Base-by-base conservation (phyloP, 73 alveolate genomes). In the Stentor coeruleus region DNA sequence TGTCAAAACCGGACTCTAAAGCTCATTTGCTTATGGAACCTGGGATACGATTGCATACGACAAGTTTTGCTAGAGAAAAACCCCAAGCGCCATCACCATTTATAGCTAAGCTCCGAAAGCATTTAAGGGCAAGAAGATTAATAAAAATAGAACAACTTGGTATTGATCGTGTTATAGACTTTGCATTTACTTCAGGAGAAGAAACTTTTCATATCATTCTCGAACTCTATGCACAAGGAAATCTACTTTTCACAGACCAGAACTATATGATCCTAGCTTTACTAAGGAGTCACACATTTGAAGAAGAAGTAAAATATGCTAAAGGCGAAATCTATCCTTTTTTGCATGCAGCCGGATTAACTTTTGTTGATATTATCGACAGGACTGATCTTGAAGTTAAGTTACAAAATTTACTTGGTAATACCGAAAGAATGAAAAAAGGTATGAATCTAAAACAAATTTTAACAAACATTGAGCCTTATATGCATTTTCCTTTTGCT, bases 191-290 rank as follows among this genome's bases (percentile, higher is more conserved):
- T 31, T 74, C 90, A 60, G 98, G 93, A 59, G 98, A 94, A 66
- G 85, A 81, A 59, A 88, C 93, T 20, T 79, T 76, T 74, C 96
- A 94, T 82, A 38, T 94, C 3, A 74, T 94, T 28, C 85, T 94
- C 11, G 98, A 94, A 85, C 84, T 94, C 38, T 94, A 94, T 76
- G 94, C 96, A 15, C 28, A 77, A 76, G 98, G 98, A 59, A 94
- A 94, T 74, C 82, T 94, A 30, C 87, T 94, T 42, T 84, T 94
- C 39, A 91, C 97, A 26, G 98, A 94, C 76, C 80, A 81, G 39
- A 94, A 94, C 74, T 94, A 89, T 58, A 81, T 85, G 11, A 94
- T 94, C 37, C 59, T 92, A 73, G 74, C 87, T 49, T 74, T 94
- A 82, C 86, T 93, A 59, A 83, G 98, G 73, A 58, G 90, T 39